Evolutionary conservation across 805 yeast species (phyloP).

Genomic region (Suhomyces sp.): DNA sequence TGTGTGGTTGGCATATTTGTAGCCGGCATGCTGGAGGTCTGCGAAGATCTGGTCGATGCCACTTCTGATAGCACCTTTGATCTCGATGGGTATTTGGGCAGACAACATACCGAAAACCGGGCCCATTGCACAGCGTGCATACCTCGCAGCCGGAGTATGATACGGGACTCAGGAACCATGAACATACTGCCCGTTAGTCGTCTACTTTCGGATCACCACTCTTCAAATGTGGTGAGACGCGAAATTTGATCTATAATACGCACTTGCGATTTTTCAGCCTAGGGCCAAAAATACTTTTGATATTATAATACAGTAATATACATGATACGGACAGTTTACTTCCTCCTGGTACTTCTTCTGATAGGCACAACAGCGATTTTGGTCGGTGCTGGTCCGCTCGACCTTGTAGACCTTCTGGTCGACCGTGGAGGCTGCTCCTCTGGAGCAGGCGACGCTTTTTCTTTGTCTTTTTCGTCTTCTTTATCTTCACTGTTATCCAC

Average conservation of each 20-base stretch:
- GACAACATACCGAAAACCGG: neutral
- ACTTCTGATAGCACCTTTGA: conserved; percentile 1
- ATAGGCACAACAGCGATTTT: conserved; percentile 8
- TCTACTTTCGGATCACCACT: neutral
- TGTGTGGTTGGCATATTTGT: neutral
- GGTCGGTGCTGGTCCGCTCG: conserved; percentile 6
- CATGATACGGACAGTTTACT: conserved; percentile 1
- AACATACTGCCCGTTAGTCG: neutral
- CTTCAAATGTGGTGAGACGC: neutral
- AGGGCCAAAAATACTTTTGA: neutral
- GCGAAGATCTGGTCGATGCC: neutral
- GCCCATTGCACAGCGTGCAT: neutral
- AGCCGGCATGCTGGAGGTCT: neutral
- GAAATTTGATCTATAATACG: neutral
- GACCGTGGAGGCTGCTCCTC: conserved; percentile 5
- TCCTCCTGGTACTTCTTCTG: conserved; percentile 14
- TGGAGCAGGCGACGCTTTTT: conserved; percentile 2
- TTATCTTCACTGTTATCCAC: conserved; percentile 3
- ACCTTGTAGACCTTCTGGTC: conserved; percentile 9
- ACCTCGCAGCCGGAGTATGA: neutral
- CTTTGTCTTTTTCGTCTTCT: conserved; percentile 1
- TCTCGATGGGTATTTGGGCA: neutral
- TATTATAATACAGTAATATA: neutral
- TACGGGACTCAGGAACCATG: neutral
- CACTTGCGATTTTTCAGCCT: neutral